Base-by-base conservation (phyloP, 2,329 filamentous ascomycete genomes). In the Alternaria dauci region DNA sequence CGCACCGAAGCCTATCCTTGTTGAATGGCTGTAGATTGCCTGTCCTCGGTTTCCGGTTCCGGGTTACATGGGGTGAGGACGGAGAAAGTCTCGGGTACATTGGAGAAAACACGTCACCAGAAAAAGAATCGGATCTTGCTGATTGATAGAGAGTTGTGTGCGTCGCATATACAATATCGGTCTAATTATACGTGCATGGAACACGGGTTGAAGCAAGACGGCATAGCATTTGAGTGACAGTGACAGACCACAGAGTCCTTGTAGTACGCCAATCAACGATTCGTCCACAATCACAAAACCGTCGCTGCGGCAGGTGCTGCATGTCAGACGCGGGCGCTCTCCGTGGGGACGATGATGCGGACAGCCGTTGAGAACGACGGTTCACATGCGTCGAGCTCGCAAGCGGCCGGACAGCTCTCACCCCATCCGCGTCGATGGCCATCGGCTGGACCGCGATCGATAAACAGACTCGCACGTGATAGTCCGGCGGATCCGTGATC, bases 231-330 rank as follows among this genome's bases (percentile, higher is more conserved):
- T 25, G 20, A 34, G 43, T 34, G 55, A 44, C 26, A 55, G 2
- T 48, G 56, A 44, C 52, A 44, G 8, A 47, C 41, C 8, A 34
- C 14, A 52, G 18, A 12, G 41, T 34, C 42, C 50, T 42, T 43
- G 43, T 42, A 44, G 47, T 32, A 41, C 36, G n/a, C 42, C 47
- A 38, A 52, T 50, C 28, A 53, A n/a, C 14, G 26, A 54, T 38
- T 43, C 25, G 25, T 53, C 50, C 61, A 61, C 43, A 32, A 52
- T 38, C 54, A 52, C 36, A 54, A 61, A 52, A 50, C 51, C 30
- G 56, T 30, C 14, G 53, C 51, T 48, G 58, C 57, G 46, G 69
- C 66, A 69, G 66, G 68, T 43, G 43, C 58, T 61, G 63, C 61
- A 62, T 42, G 53, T 55, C 58, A 62, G 59, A 58, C 55, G 52